A percentile compares a stretch with the other conserved stretches of the same genome.
phyloP scores from a whole-genome alignment of 805 yeast genomes.

The Zygotorulaspora sp. region DNA sequence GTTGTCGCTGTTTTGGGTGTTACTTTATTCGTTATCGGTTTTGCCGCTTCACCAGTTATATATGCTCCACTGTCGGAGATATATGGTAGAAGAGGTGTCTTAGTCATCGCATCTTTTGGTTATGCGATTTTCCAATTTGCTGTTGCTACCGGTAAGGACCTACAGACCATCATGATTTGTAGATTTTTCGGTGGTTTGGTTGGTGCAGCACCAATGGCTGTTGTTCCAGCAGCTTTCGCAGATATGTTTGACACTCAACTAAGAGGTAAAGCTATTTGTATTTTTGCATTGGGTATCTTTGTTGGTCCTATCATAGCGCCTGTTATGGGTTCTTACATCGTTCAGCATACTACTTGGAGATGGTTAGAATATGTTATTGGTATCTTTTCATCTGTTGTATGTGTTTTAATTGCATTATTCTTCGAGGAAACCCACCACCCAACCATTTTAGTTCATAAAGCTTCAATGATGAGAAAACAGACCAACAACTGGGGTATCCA shows the following conservation, averaged over 20 bases:
- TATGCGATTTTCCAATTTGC: slow-evolving; percentile 63
- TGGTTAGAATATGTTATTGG: slow-evolving; percentile 76
- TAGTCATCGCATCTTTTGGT: slow-evolving; percentile 53
- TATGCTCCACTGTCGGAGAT: slow-evolving; percentile 89
- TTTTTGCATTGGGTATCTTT: slow-evolving; percentile 70
- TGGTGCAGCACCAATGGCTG: slow-evolving; percentile 83
- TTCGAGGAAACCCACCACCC: slow-evolving; percentile 72
- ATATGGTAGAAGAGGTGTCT: slow-evolving; percentile 62
- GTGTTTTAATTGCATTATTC: slow-evolving; percentile 38
- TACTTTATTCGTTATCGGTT: slow-evolving; percentile 83
- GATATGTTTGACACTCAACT: slow-evolving; percentile 63
- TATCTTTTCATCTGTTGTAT: slow-evolving; percentile 45
- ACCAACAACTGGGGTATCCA: slow-evolving; percentile 82
- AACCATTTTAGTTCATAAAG: slow-evolving; percentile 57
- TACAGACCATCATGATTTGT: slow-evolving; percentile 72
- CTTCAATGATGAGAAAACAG: slow-evolving; percentile 53
- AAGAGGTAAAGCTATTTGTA: slow-evolving; percentile 72
- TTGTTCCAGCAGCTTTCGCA: slow-evolving; percentile 82
- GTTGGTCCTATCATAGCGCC: slow-evolving; percentile 83
- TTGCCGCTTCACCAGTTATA: slow-evolving; percentile 85
- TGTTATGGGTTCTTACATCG: slow-evolving; percentile 66
- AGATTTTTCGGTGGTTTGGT: slow-evolving; percentile 76
- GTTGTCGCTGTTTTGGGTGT: slow-evolving; percentile 74
- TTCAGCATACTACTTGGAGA: slow-evolving; percentile 72
- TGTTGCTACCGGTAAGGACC: slow-evolving; percentile 69